phyloP scores from a whole-genome alignment of 345 rosid species.

The Erysimum cheiranthoides region DNA sequence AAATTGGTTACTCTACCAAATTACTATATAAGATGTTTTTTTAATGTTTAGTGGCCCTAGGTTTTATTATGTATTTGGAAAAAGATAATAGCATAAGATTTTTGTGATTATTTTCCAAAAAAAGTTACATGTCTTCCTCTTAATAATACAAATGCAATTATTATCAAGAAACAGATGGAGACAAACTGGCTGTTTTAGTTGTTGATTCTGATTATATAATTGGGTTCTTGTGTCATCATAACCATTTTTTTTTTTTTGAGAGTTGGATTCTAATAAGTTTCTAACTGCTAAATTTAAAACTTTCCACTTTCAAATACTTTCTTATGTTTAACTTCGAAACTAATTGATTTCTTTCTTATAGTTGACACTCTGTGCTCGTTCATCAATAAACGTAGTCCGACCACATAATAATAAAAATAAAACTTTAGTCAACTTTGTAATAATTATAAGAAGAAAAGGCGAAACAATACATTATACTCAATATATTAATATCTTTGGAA shows the following conservation, averaged over 20 bases:
- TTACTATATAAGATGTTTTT: background rate
- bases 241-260: background rate
- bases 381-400: constrained; percentile 24
- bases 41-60: background rate
- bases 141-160: constrained; percentile 26
- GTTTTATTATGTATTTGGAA: background rate
- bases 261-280: background rate
- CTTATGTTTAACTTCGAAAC: background rate
- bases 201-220: constrained; percentile 20
- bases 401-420: background rate
- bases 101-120: background rate
- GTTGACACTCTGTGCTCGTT: constrained; percentile 30
- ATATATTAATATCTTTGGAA: too few species aligned
- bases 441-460: constrained; percentile 1
- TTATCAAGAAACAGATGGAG: constrained; percentile 8
- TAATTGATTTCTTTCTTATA: background rate
- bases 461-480: too few species aligned
- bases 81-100: background rate
- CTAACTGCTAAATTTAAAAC: background rate
- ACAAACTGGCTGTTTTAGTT: constrained; percentile 23
- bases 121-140: background rate
- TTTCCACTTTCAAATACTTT: background rate
- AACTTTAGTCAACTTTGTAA: constrained; percentile 31
- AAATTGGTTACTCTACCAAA: background rate
- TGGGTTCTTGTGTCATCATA: background rate